Base-by-base conservation (phyloP, 257 asterid genomes). In the Hygrophila difformis region DNA sequence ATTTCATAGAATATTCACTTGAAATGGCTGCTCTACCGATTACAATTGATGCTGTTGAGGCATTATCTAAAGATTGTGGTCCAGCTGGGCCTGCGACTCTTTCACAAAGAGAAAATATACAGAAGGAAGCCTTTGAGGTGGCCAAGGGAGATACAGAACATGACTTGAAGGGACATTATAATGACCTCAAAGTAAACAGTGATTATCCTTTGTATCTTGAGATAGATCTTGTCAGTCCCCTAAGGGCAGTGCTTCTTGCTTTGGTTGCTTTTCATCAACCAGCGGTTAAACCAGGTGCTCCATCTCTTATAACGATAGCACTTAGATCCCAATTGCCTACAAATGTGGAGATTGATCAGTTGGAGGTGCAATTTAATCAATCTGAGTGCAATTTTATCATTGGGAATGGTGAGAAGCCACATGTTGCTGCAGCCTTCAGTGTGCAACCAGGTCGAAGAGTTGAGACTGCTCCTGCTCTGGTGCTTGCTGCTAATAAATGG, bases 191-290 rank as follows among this genome's bases (percentile, higher is more conserved):
- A 74, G 89, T 78, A 48, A 74, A 71, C 53, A 72, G 73, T 63
- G 87, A 80, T 47, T 53, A 52, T 62, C 96, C 96, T 46, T 84
- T 91, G 61, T 82, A 78, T 72, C 79, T 91, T 54, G 96, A 91
- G 82, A 86, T 91, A 43, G 99, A 91, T 82, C 86, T 78, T 41
- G 84, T 82, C 58, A 91, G 96, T 71, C 94, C 99, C 59, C 72
- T 91, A 29, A 67, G 96, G 67, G 81, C 67, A 29, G 93, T 66
- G 44, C 84, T 91, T 62, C 93, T 91, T 53, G 88, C 96, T 48
- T 72, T 82, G 61, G 99, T 86, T 76, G 92, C 96, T 66, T 91
- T 91, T 68, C 99, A 91, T 72, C 95, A 86, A 61, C 94, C 88
- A 64, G 62, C 71, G 43, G 77, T 82, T 51, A 91, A 91, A 82